phyloP scores from a whole-genome alignment of 179 eudicot species.

The Beta corolliflora region DNA sequence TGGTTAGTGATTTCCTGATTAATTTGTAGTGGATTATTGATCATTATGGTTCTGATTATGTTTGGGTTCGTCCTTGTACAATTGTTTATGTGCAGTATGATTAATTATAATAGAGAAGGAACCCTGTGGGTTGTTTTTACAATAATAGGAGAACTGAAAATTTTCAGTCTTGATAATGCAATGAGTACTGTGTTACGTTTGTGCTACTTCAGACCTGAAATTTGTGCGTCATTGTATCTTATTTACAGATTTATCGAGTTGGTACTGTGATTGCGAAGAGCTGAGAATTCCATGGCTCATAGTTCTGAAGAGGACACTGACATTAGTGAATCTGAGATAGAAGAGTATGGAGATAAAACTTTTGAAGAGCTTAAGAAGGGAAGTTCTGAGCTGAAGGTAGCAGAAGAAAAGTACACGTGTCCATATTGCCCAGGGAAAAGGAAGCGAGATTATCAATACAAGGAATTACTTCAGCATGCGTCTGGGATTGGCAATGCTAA shows the following conservation, averaged over 20 bases:
- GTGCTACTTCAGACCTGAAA: neutral
- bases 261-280: neutral
- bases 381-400: conserved; percentile 37
- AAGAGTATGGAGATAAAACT: conserved; percentile 58
- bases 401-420: conserved; percentile 56
- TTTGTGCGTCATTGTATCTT: neutral
- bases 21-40: neutral
- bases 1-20: neutral
- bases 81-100: neutral
- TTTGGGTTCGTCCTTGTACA: neutral
- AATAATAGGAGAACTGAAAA: neutral
- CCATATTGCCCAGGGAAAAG: conserved; percentile 74
- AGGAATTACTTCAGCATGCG: conserved; percentile 86
- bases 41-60: neutral
- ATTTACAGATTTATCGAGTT: neutral
- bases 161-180: neutral
- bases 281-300: conserved; percentile 40
- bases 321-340: conserved; percentile 69
- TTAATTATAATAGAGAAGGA: neutral
- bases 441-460: conserved; percentile 65
- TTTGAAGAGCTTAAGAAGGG: conserved; percentile 61
- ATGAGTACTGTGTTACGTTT: neutral
- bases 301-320: conserved; percentile 72
- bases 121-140: neutral
- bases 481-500: conserved; percentile 65